These are phyloP conservation scores for Atkinsonella texensis DNA, from an alignment of 2,329 filamentous ascomycete genomes.

Conservation along the genomic window DNA sequence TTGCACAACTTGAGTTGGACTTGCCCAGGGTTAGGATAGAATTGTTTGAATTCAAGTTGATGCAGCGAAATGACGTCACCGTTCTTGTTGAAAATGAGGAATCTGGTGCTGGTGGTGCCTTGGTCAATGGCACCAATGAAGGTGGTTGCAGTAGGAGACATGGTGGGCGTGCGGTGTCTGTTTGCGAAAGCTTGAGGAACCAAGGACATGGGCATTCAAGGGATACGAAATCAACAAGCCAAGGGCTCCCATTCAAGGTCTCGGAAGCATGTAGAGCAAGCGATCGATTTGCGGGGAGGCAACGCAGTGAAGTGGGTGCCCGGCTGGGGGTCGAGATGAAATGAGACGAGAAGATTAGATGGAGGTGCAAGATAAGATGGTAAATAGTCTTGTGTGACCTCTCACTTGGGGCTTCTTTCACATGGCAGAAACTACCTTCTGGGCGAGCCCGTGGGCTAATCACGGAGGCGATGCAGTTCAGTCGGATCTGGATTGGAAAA, in stretches of 20 bases:
- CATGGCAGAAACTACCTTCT: background rate
- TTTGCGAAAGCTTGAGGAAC: conserved; percentile 9
- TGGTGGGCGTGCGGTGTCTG: conserved; percentile 11
- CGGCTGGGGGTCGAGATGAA: background rate
- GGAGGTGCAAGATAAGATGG: background rate
- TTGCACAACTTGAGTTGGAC: conserved; percentile 6
- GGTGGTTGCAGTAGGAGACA: conserved; percentile 19
- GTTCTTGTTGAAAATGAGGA: conserved; percentile 62
- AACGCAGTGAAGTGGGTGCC: conserved; percentile 4
- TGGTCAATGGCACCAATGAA: conserved; percentile 73
- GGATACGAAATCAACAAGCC: background rate
- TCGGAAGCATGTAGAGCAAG: background rate
- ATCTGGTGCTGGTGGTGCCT: conserved; percentile 66
- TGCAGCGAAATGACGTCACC: conserved; percentile 61
- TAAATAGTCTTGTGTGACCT: background rate
- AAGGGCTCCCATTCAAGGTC: background rate
- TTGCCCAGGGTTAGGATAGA: conserved; percentile 64
- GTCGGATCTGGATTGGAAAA: conserved; percentile 1
- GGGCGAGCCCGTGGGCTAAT: background rate
- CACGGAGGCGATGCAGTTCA: background rate
- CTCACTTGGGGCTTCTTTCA: background rate
- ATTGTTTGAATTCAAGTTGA: conserved; percentile 64
- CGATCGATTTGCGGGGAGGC: background rate
- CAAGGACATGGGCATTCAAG: conserved; percentile 15
- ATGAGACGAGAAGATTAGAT: background rate